Evolutionary conservation across 495 filamentous ascomycete genomes (phyloP).

Genomic region (Trichoderma gamsii): DNA sequence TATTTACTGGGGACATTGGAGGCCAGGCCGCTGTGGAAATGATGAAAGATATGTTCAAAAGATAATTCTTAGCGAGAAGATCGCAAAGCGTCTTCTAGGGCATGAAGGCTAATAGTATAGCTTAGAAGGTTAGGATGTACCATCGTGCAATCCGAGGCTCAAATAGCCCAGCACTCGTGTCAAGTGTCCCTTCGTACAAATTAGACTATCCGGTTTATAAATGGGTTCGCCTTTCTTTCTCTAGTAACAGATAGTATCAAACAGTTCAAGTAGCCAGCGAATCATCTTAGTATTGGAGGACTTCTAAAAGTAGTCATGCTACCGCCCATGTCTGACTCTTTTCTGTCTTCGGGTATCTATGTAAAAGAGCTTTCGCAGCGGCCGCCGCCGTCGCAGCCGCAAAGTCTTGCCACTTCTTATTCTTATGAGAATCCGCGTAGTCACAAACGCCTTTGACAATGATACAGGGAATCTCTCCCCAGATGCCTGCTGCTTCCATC

Average conservation of each 20-base stretch:
- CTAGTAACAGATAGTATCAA: too few species aligned
- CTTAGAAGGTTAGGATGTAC: too few species aligned
- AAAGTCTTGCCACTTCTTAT: constrained; percentile 36
- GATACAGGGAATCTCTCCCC: constrained; percentile 31
- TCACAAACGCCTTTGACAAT: constrained; percentile 39
- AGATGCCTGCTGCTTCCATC: constrained; percentile 39
- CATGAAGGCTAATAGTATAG: too few species aligned
- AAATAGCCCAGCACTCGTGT: too few species aligned
- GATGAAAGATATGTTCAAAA: not conserved
- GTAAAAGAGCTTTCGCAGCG: constrained; percentile 19
- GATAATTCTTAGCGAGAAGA: too few species aligned
- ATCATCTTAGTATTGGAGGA: too few species aligned
- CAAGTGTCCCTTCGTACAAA: too few species aligned
- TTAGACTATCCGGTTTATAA: too few species aligned
- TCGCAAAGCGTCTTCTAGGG: too few species aligned
- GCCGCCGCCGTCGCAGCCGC: constrained; percentile 36
- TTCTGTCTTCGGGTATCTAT: not conserved
- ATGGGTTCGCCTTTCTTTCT: too few species aligned
- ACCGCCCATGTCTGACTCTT: not conserved
- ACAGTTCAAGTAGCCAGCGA: too few species aligned
- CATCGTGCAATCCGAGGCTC: too few species aligned
- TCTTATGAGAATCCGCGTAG: constrained; percentile 41
- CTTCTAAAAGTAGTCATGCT: not conserved
- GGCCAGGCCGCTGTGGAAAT: not conserved
- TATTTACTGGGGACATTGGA: not conserved